Conservation (phyloP, 2,329 filamentous ascomycete genomes). For the Apiospora malaysiana region DNA sequence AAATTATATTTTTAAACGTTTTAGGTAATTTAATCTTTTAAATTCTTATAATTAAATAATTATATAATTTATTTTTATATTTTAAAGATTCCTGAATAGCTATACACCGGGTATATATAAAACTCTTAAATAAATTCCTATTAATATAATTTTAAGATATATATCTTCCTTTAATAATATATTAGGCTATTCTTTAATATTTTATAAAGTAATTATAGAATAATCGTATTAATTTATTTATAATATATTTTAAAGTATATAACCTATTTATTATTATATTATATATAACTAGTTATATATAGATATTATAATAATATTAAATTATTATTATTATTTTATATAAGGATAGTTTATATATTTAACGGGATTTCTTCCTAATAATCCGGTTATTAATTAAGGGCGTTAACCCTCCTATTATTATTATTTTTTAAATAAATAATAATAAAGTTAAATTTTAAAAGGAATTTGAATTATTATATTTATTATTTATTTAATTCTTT, state of each 20-base stretch:
- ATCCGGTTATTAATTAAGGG: neutral
- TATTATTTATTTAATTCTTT: neutral
- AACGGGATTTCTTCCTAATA: neutral
- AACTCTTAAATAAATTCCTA: neutral
- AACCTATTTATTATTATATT: neutral
- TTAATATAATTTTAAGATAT: neutral
- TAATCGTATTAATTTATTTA: neutral
- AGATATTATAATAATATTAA: neutral
- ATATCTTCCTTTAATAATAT: neutral
- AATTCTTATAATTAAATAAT: slow-evolving; percentile 3
- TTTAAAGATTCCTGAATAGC: slow-evolving; percentile 20
- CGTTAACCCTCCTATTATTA: neutral
- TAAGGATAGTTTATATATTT: neutral
- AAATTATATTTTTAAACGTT: neutral
- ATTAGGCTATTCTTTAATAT: neutral
- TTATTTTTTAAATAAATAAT: neutral
- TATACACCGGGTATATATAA: neutral
- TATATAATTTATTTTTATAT: neutral
- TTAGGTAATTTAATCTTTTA: neutral
- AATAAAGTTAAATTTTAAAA: neutral
- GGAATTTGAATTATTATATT: neutral
- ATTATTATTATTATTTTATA: slow-evolving; percentile 23
- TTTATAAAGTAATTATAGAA: neutral
- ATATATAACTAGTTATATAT: neutral
- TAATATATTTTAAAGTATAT: neutral